Conservation (phyloP, 345 rosid genomes). For the Salix arbutifolia region DNA sequence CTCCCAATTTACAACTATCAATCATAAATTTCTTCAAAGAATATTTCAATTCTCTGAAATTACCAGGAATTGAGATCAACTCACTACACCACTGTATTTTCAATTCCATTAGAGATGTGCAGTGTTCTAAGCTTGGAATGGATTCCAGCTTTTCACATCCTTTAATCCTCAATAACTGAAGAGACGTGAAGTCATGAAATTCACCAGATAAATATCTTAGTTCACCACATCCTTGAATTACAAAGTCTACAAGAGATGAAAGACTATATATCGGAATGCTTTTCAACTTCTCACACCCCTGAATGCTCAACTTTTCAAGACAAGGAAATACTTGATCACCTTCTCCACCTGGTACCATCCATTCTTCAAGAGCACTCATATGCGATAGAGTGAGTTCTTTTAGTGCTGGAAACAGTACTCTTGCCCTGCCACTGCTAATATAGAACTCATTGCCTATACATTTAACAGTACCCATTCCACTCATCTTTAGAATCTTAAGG, state of each 20-base stretch:
- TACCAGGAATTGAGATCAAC: not conserved
- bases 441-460: too few species aligned
- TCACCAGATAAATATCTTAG: not conserved
- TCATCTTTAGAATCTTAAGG: too few species aligned
- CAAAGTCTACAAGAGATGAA: not conserved
- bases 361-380: constrained; percentile 7
- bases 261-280: not conserved
- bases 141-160: not conserved
- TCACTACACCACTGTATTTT: not conserved
- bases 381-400: not conserved
- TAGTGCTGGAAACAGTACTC: constrained; percentile 9
- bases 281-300: not conserved
- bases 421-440: too few species aligned
- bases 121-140: not conserved
- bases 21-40: not conserved
- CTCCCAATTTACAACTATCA: not conserved
- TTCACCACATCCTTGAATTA: not conserved
- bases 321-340: constrained; percentile 11
- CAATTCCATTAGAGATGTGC: not conserved
- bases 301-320: constrained; percentile 6
- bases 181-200: constrained; percentile 3
- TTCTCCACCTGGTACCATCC: constrained; percentile 1
- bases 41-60: not conserved
- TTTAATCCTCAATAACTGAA: not conserved
- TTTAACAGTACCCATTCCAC: too few species aligned